Base-by-base conservation (phyloP, 208 protist genomes). In the Angomonas deanei region DNA sequence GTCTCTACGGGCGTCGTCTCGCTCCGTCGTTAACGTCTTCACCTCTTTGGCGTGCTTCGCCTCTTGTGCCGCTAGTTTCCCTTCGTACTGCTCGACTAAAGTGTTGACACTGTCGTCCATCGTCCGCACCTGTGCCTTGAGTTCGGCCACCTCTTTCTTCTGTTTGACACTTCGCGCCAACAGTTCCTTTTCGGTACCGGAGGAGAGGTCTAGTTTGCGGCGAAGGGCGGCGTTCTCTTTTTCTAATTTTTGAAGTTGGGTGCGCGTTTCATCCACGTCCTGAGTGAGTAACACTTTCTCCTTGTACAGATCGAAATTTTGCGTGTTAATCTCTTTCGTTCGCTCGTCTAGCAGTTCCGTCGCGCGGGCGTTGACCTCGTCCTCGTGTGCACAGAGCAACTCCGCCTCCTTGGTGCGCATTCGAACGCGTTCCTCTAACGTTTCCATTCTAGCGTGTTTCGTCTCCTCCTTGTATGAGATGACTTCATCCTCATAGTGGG, bases 391-490 rank as follows among this genome's bases (percentile, higher is more conserved):
- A 23, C 59, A 13, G 0, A 65, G 47, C 30, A 91, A 59, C n/a
- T 65, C 54, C 55, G 76, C 66, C 74, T 88, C 78, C 60, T 82
- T 68, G n/a, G 75, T 57, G 50, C 76, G 66, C 53, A 89, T 70
- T 50, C 72, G 65, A 33, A 96, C 86, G 32, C 86, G 84, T 15
- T 89, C 77, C 63, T 92, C 87, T 33, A 94, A 75, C 59, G 83
- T 79, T n/a, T 80, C 69, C 19, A 93, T 63, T 8, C 83, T 72
- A 15, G 76, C 68, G 2, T 48, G 10, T 2, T 50, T 67, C 27
- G 67, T 62, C 34, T 68, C 75, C 8, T 70, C 61, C 30, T 64
- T 56, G 42, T 74, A 68, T 21, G 48, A 24, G 23, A 49, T 60
- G 11, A 70, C 19, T 47, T 86, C 74, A 24, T 65, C 74, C 8